These are phyloP conservation scores for Mycocentrospora acerina DNA, from an alignment of 2,329 filamentous ascomycete genomes.

Conservation along the genomic window DNA sequence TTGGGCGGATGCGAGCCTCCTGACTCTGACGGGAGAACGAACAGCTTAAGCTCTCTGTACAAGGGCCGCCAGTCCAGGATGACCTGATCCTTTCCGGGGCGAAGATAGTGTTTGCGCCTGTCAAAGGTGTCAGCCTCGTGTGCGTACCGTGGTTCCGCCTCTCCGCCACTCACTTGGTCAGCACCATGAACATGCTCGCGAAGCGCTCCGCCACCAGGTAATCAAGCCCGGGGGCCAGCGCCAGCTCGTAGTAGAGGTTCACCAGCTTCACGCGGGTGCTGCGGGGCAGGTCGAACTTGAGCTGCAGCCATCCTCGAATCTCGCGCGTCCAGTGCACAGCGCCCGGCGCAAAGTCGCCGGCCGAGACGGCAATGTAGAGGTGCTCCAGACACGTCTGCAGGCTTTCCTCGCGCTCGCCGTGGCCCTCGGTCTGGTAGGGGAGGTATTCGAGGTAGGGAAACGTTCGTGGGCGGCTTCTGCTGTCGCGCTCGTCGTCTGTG, in stretches of 20 bases:
- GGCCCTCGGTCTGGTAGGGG: slow-evolving; percentile 84
- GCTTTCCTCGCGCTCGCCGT: slow-evolving; percentile 73
- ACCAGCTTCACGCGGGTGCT: slow-evolving; percentile 81
- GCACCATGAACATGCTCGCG: slow-evolving; percentile 90
- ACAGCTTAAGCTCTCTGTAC: slow-evolving; percentile 87
- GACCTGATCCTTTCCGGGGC: slow-evolving; percentile 79
- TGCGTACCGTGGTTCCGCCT: not conserved
- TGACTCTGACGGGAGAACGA: slow-evolving; percentile 83
- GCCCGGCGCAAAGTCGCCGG: slow-evolving; percentile 91
- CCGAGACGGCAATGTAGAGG: slow-evolving; percentile 86
- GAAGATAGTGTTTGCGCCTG: slow-evolving; percentile 93
- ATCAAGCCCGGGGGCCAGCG: slow-evolving; percentile 87
- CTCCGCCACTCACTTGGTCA: slow-evolving; percentile 74
- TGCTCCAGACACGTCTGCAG: slow-evolving; percentile 88
- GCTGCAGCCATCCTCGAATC: slow-evolving; percentile 88
- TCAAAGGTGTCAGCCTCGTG: slow-evolving; percentile 27
- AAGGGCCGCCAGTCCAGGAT: slow-evolving; percentile 89
- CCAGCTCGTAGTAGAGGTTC: slow-evolving; percentile 90
- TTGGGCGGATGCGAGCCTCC: slow-evolving; percentile 63
- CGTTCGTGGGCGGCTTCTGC: slow-evolving; percentile 76
- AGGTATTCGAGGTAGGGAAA: slow-evolving; percentile 91
- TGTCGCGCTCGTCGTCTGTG: slow-evolving; percentile 54
- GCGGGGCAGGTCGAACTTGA: slow-evolving; percentile 95
- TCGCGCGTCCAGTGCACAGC: slow-evolving; percentile 97
- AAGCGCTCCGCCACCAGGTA: slow-evolving; percentile 82